These are phyloP conservation scores for Exophiala bonariae DNA, from an alignment of 2,329 filamentous ascomycete genomes.

Conservation along the genomic window DNA sequence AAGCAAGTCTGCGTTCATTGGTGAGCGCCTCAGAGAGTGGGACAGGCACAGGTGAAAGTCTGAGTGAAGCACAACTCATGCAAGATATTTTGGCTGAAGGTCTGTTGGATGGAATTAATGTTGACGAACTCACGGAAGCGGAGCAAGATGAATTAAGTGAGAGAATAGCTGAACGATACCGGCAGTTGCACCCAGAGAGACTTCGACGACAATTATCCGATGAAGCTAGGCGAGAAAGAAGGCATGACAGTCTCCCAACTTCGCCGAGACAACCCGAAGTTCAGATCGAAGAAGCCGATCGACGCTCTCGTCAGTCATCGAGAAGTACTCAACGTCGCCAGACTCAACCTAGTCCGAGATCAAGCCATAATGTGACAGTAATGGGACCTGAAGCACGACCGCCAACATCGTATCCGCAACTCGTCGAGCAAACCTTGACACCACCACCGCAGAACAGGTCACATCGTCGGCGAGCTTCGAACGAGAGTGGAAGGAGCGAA, in stretches of 20 bases:
- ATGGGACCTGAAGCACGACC: slow-evolving; percentile 8
- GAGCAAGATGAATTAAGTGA: slow-evolving; percentile 90
- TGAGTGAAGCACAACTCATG: slow-evolving; percentile 83
- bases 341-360: slow-evolving; percentile 21
- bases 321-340: slow-evolving; percentile 16
- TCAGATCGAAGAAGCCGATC: slow-evolving; percentile 39
- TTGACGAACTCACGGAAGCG: slow-evolving; percentile 79
- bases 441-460: slow-evolving; percentile 9
- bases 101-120: slow-evolving; percentile 80
- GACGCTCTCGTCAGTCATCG: slow-evolving; percentile 34
- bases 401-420: slow-evolving; percentile 15
- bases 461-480: slow-evolving; percentile 29
- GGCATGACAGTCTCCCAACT: not conserved
- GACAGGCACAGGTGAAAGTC: slow-evolving; percentile 58
- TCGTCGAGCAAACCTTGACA: slow-evolving; percentile 15
- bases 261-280: slow-evolving; percentile 38
- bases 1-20: slow-evolving; percentile 81
- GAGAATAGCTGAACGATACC: slow-evolving; percentile 84
- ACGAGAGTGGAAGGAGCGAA: slow-evolving; percentile 29
- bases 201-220: slow-evolving; percentile 51
- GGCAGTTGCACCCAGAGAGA: slow-evolving; percentile 65
- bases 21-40: slow-evolving; percentile 70
- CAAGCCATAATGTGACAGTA: slow-evolving; percentile 15
- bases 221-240: slow-evolving; percentile 5
- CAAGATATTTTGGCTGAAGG: slow-evolving; percentile 87